Base-by-base conservation (phyloP, 345 rosid species). In the Eucalyptus albens region DNA sequence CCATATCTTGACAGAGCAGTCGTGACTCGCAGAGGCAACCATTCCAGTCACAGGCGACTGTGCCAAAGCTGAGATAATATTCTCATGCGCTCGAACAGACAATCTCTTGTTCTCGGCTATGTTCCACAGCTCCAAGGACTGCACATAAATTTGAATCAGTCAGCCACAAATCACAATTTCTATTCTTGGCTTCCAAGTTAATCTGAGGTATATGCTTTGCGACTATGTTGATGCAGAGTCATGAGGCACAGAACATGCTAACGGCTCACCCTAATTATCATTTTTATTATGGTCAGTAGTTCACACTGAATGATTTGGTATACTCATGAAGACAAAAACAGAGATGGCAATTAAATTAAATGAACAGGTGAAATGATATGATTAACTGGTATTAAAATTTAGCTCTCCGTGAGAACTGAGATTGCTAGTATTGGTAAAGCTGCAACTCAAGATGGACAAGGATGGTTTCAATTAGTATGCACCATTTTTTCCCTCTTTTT, bases 1-100 rank as follows among this genome's bases (percentile, higher is more conserved):
- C 97, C 97, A 95, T 40, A 94, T 89, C 92, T 96, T 96, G 12
- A 95, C 95, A 2, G 95, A 94, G 89, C 91, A 86, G 92, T 96
- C 96, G 31, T 95, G 95, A 86, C 97, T 96, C 26, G 96, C 96
- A 6, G 97, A 95, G 21, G 97, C 97, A 49, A 96, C 93, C 94
- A 94, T 91, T 87, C 94, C 93, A 7, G 88, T 89, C 44, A 90
- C 91, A 3, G 94, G 92, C 5, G 97, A 95, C 88, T 94, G 93
- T 7, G 95, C 92, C 89, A 96, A 88, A 5, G 96, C 93, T 27
- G 97, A 94, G 86, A 96, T 91, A 53, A 96, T 93, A 69, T 90
- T 90, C 81, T 94, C 94, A 14, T 94, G 97, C 4, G 94, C 95
- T 6, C 93, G 50, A 62, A 96, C 92, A 13, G 94, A 91, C 95